phyloP scores from a whole-genome alignment of 768 basidiomycete genomes.

The Amanita pseudoporphyria region DNA sequence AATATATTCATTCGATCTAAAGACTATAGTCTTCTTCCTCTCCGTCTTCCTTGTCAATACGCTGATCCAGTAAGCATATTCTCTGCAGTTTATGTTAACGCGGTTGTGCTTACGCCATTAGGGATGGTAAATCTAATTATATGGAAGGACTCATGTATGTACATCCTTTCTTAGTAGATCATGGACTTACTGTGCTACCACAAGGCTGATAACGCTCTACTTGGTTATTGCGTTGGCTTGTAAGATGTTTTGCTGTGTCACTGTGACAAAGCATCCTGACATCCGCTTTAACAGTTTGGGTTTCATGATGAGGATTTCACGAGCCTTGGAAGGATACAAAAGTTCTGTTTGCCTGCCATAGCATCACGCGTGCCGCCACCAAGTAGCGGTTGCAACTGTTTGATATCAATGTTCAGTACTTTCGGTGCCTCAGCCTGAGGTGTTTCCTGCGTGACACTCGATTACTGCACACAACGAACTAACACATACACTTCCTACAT shows the following conservation, averaged over 20 bases:
- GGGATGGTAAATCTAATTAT: constrained; percentile 83
- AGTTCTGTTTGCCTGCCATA: no score
- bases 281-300: constrained; percentile 13
- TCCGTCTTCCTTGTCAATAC: constrained; percentile 86
- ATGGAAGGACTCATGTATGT: constrained; percentile 78
- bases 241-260: constrained; percentile 24
- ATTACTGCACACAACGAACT: no score
- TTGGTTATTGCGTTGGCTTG: constrained; percentile 75
- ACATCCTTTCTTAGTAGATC: background rate
- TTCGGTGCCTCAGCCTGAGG: no score
- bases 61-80: constrained; percentile 49
- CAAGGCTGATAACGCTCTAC: constrained; percentile 56
- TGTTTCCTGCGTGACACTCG: no score
- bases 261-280: background rate
- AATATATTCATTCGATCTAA: background rate
- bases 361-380: no score
- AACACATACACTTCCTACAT: no score
- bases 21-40: constrained; percentile 80
- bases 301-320: constrained; percentile 14
- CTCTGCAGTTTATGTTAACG: background rate
- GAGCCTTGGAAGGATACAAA: no score
- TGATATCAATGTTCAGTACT: no score
- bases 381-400: no score
- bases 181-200: background rate
- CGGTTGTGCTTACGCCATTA: constrained; percentile 13